Base-by-base conservation (phyloP, 2,329 filamentous ascomycete genomes). In the Alternaria triticimaculans region DNA sequence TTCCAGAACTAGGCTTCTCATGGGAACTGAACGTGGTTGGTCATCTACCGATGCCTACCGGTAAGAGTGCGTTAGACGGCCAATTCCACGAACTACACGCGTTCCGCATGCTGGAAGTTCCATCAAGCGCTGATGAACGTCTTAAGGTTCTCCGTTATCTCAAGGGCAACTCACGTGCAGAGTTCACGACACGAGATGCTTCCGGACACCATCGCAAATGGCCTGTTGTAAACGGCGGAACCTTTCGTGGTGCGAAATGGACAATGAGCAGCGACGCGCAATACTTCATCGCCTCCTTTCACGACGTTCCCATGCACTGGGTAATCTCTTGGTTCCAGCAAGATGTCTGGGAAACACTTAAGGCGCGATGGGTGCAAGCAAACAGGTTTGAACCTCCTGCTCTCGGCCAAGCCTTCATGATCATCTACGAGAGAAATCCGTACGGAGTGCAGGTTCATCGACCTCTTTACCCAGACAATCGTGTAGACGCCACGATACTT, bases 291-390 rank as follows among this genome's bases (percentile, higher is more conserved):
- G 62, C 50, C 18, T 53, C 60, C 25, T 37, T 70, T 3, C 65
- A 70, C 21, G 58, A 46, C 6, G 63, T 71, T 18, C 64, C 66
- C 1, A 62, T 68, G 55, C 28, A 45, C 10, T 74, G 70, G 70
- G 41, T 73, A 4, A 37, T 62, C 2, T 12, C 60, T 11, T 73
- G 70, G 69, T 72, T 73, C 28, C 46, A n/a, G 9, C 56, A 67
- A 50, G 58, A 55, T 2, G 30, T 59, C 11, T 72, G 67, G 70
- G n/a, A 21, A 15, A 20, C 48, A 6, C 59, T 55, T 10, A 54
- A 49, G 10, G n/a, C 15, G 7, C 37, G 43, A 6, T 71, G 65
- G 64, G 46, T 30, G 20, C 30, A 33, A 33, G 30, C 30, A 33
- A 33, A 33, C 30, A 33, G 30, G 6, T 33, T 33, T 33, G 30